Evolutionary conservation across 1,139 yeast species (phyloP), one percentile per base, ranked within the genome.

Genomic region (Tardiomyces blankii): DNA sequence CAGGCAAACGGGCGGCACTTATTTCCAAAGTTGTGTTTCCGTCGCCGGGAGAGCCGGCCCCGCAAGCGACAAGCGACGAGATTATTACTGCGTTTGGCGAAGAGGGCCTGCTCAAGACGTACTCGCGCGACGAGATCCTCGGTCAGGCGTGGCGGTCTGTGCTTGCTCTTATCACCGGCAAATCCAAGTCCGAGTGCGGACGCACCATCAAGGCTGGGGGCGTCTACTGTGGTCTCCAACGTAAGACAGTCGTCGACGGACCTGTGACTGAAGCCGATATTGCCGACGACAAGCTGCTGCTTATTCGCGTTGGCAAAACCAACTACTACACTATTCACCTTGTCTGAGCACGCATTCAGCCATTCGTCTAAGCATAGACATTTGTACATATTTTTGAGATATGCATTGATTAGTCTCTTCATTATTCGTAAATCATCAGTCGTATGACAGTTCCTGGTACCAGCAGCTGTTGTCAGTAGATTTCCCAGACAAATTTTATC

Each of bases 191-290:
- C 2, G 91, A 82, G 53, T 77, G 82, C 6, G 77, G 74, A 50
- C 73, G 84, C 46, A 70, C 82, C 57, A 69, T 89, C 32, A 72
- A 71, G 46, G 77, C 77, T 39, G 94, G 95, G 1, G 87, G 93
- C 2, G 74, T 91, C 1, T 77, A 84, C 57, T 56, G 78, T 51
- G 96, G 96, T 0, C 66, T 86, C 50, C 66, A 69, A n/a, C 80
- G 82, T 51, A 65, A 75, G 7, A 63, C 58, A 18, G 78, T 75
- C 38, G 72, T 73, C 7, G 76, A 74, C 45, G 79, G 73, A 1
- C 62, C 75, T 43, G 67, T 77, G 38, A 73, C 70, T 32, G 66
- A 64, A 21, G 69, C 66, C 38, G 78, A 75, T 52, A 62, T 82
- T 50, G 68, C 83, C 19, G 91, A 80, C 39, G 78, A 67, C 9